Conservation (phyloP, 78 protist genomes). For the Dictyostelium brefeldianum region DNA sequence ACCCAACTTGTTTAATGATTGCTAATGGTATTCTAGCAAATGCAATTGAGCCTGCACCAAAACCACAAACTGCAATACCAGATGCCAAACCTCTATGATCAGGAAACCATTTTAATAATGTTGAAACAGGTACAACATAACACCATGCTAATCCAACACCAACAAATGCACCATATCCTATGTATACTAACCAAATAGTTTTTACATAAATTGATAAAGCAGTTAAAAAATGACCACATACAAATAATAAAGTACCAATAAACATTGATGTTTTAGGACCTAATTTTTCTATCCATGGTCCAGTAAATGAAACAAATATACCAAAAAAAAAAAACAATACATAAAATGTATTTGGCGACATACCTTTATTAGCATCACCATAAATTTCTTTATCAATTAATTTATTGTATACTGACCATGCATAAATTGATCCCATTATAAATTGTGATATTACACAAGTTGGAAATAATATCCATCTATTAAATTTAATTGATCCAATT, state of each 20-base stretch:
- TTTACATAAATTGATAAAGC: constrained; percentile 61
- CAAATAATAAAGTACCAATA: constrained; percentile 17
- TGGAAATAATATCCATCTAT: constrained; percentile 53
- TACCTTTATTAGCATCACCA: constrained; percentile 26
- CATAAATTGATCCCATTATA: constrained; percentile 37
- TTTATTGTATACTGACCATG: constrained; percentile 55
- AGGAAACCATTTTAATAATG: constrained; percentile 89
- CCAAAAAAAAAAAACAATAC: constrained; percentile 39
- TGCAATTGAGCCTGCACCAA: constrained; percentile 83
- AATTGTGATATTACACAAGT: constrained; percentile 20
- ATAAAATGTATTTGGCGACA: constrained; percentile 29
- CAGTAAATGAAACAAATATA: constrained; percentile 11
- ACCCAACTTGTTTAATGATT: constrained; percentile 39
- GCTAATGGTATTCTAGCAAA: constrained; percentile 16
- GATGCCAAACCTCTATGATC: constrained; percentile 73
- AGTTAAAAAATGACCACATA: constrained; percentile 63
- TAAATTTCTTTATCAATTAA: neutral
- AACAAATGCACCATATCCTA: constrained; percentile 82
- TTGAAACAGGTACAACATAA: constrained; percentile 84
- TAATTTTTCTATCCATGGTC: constrained; percentile 58
- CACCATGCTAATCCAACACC: constrained; percentile 83
- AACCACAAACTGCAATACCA: constrained; percentile 88
- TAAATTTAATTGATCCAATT: constrained; percentile 8
- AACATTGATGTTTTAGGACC: constrained; percentile 70
- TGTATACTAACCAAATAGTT: constrained; percentile 37